A percentile compares a stretch with the other conserved stretches of the same genome.
Evolutionary conservation across 768 basidiomycete species (phyloP).

Genomic region (Boletus tomentosulus): DNA sequence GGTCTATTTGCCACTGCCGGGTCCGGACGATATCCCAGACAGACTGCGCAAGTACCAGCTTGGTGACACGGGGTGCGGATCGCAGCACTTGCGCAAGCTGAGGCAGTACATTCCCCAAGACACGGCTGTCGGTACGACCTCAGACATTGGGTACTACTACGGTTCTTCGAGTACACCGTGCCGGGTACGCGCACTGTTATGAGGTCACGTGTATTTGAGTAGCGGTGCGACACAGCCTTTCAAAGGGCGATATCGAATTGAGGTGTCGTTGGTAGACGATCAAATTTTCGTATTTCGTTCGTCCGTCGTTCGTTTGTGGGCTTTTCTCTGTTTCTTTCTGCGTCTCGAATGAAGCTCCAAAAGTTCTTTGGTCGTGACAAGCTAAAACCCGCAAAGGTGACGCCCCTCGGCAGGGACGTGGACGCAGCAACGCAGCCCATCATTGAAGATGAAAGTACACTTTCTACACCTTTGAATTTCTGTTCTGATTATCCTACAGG

Average conservation of each 20-base stretch:
- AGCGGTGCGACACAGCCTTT: too few species aligned
- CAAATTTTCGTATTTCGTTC: too few species aligned
- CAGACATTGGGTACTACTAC: too few species aligned
- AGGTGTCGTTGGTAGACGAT: too few species aligned
- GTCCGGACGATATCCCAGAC: background rate
- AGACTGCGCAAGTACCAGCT: too few species aligned
- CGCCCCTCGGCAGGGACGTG: slow-evolving; percentile 21
- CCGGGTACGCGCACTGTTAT: too few species aligned
- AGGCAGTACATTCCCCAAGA: slow-evolving; percentile 13
- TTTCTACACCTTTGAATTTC: too few species aligned
- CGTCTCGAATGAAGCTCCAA: slow-evolving; percentile 55
- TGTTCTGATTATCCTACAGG: slow-evolving; percentile 11
- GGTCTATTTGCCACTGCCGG: slow-evolving; percentile 25
- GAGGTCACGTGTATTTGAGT: too few species aligned
- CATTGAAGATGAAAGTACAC: slow-evolving; percentile 33
- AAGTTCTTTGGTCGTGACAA: slow-evolving; percentile 56
- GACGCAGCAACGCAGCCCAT: slow-evolving; percentile 15
- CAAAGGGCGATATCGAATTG: too few species aligned
- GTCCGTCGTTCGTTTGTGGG: background rate
- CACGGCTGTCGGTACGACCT: too few species aligned
- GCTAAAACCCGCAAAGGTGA: slow-evolving; percentile 34
- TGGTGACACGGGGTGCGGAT: slow-evolving; percentile 55
- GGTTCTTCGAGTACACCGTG: too few species aligned
- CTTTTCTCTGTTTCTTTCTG: too few species aligned
- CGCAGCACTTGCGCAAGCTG: slow-evolving; percentile 34